Evolutionary conservation across 768 basidiomycete genomes (phyloP).

Genomic region (Cubamyces sp.): DNA sequence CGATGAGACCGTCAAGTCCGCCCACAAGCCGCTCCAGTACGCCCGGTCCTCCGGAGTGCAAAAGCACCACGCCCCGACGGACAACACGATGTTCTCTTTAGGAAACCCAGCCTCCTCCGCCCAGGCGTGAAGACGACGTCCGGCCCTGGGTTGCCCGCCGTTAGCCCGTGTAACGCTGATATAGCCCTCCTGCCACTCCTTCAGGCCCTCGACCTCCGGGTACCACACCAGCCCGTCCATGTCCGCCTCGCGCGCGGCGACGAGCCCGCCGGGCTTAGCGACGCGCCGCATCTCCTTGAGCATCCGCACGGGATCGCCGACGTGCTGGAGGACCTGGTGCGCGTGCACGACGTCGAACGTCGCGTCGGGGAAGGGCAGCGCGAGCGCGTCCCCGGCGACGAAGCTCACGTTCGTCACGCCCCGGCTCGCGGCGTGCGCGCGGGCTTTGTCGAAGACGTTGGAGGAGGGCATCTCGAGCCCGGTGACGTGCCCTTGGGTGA

Average conservation of each 20-base stretch:
- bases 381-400: constrained; percentile 41
- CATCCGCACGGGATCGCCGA: constrained; percentile 44
- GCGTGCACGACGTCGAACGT: constrained; percentile 54
- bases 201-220: constrained; percentile 40
- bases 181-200: constrained; percentile 39
- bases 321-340: constrained; percentile 55
- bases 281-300: constrained; percentile 54
- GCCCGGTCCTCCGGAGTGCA: constrained; percentile 40
- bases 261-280: constrained; percentile 47
- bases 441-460: constrained; percentile 42
- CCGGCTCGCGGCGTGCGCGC: constrained; percentile 31
- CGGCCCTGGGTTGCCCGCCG: constrained; percentile 45
- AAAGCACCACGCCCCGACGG: constrained; percentile 42
- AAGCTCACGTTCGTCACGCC: constrained; percentile 46
- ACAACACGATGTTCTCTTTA: constrained; percentile 33
- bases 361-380: constrained; percentile 42
- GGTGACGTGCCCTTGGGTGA: constrained; percentile 45
- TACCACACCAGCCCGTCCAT: constrained; percentile 39
- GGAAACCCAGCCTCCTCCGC: constrained; percentile 43
- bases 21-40: constrained; percentile 46
- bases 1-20: constrained; percentile 41
- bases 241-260: constrained; percentile 50
- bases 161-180: constrained; percentile 35
- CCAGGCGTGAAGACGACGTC: constrained; percentile 43
- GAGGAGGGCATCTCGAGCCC: constrained; percentile 44